These are phyloP conservation scores for Botrytis tulipae DNA, from an alignment of 2,329 filamentous ascomycete species.

Conservation along the genomic window DNA sequence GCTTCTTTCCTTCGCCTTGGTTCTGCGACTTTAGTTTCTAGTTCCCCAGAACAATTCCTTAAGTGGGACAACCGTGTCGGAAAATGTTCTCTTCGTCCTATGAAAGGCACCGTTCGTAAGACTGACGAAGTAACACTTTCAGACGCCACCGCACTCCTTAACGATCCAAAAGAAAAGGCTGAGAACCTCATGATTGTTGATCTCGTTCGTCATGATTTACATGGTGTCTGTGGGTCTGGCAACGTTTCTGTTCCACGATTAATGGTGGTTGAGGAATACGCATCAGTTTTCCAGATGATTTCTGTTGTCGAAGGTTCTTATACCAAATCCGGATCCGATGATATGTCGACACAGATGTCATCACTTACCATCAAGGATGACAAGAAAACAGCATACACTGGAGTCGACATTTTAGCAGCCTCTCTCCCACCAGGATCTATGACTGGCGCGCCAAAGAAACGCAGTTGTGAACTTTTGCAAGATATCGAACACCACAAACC, in stretches of 20 bases:
- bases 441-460: constrained; percentile 94
- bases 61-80: constrained; percentile 58
- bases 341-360: constrained; percentile 13
- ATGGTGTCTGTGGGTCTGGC: constrained; percentile 75
- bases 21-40: constrained; percentile 69
- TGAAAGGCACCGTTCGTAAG: constrained; percentile 95
- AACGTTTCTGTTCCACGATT: constrained; percentile 73
- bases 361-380: constrained; percentile 17
- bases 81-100: constrained; percentile 77
- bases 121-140: constrained; percentile 62
- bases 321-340: constrained; percentile 34
- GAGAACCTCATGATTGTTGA: constrained; percentile 99
- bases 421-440: constrained; percentile 88
- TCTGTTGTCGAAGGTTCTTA: constrained; percentile 77
- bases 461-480: constrained; percentile 79
- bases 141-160: constrained; percentile 69
- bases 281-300: constrained; percentile 87
- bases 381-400: constrained; percentile 48
- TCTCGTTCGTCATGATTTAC: constrained; percentile 88
- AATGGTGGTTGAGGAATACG: constrained; percentile 86
- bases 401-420: constrained; percentile 72
- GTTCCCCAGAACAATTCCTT: constrained; percentile 87
- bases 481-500: constrained; percentile 61
- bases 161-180: constrained; percentile 83
- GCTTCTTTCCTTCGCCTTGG: constrained; percentile 76